Conservation (phyloP, 2,329 filamentous ascomycete genomes). For the Colletotrichum lupini region DNA sequence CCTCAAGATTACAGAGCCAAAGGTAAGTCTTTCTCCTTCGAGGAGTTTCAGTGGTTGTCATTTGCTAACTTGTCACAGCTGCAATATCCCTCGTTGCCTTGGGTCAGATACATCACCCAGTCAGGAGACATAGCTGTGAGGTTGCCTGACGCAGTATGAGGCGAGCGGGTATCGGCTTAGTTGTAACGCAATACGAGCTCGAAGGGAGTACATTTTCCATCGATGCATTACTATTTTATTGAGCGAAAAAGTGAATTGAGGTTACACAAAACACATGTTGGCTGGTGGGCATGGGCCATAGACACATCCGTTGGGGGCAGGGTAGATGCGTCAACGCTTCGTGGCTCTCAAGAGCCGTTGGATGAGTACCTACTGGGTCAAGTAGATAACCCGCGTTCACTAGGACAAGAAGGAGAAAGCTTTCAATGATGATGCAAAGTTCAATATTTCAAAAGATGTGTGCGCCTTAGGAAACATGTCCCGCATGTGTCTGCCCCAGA, state of each 20-base stretch:
- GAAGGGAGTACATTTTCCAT: neutral
- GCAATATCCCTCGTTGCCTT: constrained; percentile 97
- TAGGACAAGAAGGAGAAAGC: neutral
- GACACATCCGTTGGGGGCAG: neutral
- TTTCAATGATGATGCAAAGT: neutral
- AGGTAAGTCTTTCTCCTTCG: constrained; percentile 70
- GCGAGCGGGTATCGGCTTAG: neutral
- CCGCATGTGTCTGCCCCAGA: neutral
- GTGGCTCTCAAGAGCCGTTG: neutral
- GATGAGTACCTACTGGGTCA: neutral
- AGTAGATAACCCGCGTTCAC: neutral
- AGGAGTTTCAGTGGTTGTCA: neutral
- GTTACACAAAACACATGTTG: neutral
- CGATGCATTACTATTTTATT: neutral
- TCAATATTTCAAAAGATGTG: neutral
- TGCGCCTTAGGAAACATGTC: neutral
- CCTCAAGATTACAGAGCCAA: constrained; percentile 98
- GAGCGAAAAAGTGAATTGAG: constrained; percentile 13
- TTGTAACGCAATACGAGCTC: neutral
- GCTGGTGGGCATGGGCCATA: neutral
- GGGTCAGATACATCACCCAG: constrained; percentile 99
- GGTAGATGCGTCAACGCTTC: neutral
- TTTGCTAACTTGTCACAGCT: constrained; percentile 64
- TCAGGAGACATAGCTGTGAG: constrained; percentile 96
- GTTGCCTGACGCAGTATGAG: constrained; percentile 87